Base-by-base conservation (phyloP, 1,284 basidiomycete genomes). In the Naganishia cerealis region DNA sequence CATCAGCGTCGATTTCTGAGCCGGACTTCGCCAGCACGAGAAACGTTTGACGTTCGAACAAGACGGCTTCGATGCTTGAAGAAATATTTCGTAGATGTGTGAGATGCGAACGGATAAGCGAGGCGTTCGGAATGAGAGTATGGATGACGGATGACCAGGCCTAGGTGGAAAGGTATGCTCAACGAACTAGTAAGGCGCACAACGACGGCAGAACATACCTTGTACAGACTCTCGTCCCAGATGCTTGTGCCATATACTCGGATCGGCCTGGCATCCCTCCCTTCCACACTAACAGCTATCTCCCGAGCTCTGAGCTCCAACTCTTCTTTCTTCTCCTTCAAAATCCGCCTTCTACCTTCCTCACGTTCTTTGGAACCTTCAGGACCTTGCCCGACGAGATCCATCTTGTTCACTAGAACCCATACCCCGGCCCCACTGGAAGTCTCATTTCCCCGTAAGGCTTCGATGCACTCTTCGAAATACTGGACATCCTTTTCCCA, bases 101-200 rank as follows among this genome's bases (percentile, higher is more conserved):
- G 8, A 99, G 85, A 75, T 98, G 93, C 67, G 85, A 87, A 10
- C 90, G 89, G 48, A 99, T 88, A 48, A 91, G 87, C n/a, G 87
- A 83, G 40, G 94, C 90, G 72, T 98, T 96, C 1, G 96, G 96
- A 67, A 99, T 96, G 71, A 98, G 86, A 12, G 92, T 93, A 75
- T 97, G 93, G 9, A 99, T 93, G 72, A 99, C 96, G 71, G 88
- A 88, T 33, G 96, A 98, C 96, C 95, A 99, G 12, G 96, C 95
- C 91, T 97, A 72, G 39, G 55, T 21, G 33, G 9, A 6, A 40
- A 33, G 24, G 1, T 3, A 13, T 26, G 40, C 10, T 40, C 26
- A 40, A 46, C 43, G 21, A 29, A 57, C 18, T 40, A 65, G 54
- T 15, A 56, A 38, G 43, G 33, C 16, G 10, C 54, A 9, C 12